Base-by-base conservation (phyloP, 345 rosid genomes). In the Hypericum perforatum region DNA sequence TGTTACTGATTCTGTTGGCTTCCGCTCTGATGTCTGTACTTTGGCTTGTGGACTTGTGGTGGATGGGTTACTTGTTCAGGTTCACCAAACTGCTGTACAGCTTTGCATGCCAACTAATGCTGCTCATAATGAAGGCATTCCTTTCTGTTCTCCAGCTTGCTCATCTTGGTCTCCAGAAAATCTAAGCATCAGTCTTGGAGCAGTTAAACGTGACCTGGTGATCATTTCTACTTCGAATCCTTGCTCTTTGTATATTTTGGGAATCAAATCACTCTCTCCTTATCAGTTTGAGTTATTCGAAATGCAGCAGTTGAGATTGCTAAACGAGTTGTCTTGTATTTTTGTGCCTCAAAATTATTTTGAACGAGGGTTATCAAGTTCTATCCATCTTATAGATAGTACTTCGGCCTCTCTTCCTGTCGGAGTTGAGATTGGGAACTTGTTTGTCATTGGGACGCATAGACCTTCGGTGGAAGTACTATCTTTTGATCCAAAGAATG, bases 1-100 rank as follows among this genome's bases (percentile, higher is more conserved):
- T 77, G 90, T 88, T 60, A 92, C 95, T 45, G 98, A 92, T 69
- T 79, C 84, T 16, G 89, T 88, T 67, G 98, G 98, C 62, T 92
- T 92, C 74, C 84, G 65, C 75, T 72, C 97, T 58, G 85, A 92
- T 72, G 94, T 85, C 62, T 83, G 95, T 71, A 88, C 98, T 71
- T 76, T 89, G 71, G 97, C 95, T 54, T 88, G 85, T 80, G 98
- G 98, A 59, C 76, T 92, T 68, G 77, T 80, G 14, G 74, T 69
- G 58, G 86, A 88, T 69, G 94, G 97, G 56, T 67, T 80, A 66
- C 76, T 92, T 15, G 84, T 92, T 62, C 98, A 92, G 67, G 80
- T 92, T 70, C 85, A 92, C 74, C 88, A 63, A 72, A 70, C 74
- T 76, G 98, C 94, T 41, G 77, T 88, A 50, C 76, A 79, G 65